These are phyloP conservation scores for Mycena amicta DNA, from an alignment of 768 basidiomycete species.

Conservation along the genomic window DNA sequence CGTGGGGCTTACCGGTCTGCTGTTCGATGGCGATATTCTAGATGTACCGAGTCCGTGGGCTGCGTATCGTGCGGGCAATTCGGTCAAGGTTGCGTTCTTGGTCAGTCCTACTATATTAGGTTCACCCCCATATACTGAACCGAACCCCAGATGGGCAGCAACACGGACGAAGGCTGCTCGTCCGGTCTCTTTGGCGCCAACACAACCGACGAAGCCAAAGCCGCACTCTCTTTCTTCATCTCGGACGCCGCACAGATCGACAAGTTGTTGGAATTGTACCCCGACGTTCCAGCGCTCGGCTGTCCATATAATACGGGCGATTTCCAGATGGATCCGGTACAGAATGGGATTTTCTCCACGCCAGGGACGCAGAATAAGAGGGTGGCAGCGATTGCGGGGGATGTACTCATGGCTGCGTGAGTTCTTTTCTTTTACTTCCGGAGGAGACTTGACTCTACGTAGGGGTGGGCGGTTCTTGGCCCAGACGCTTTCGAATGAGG, in stretches of 20 bases:
- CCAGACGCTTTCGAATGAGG: neutral
- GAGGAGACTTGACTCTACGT: neutral
- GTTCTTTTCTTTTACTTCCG: neutral
- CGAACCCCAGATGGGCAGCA: neutral
- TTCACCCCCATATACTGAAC: no score
- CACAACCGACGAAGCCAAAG: neutral
- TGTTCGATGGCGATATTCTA: neutral
- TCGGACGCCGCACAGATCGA: neutral
- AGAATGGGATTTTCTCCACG: neutral
- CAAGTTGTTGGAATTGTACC: neutral
- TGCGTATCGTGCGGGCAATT: neutral
- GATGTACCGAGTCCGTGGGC: neutral
- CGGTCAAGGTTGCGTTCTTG: neutral
- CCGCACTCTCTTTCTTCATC: neutral
- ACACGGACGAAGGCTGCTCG: neutral
- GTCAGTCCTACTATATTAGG: neutral
- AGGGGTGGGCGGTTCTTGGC: neutral
- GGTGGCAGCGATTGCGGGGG: neutral
- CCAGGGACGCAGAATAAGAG: constrained; percentile 1
- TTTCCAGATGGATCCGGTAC: constrained; percentile 3
- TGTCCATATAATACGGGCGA: constrained; percentile 9
- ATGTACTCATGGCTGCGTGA: constrained; percentile 1
- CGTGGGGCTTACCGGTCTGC: neutral
- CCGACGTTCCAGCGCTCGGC: constrained; percentile 9
- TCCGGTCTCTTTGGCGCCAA: neutral